Evolutionary conservation across 805 yeast species (phyloP), one percentile per base, ranked within the genome.

Genomic region (Cyberlindnera meyerae): DNA sequence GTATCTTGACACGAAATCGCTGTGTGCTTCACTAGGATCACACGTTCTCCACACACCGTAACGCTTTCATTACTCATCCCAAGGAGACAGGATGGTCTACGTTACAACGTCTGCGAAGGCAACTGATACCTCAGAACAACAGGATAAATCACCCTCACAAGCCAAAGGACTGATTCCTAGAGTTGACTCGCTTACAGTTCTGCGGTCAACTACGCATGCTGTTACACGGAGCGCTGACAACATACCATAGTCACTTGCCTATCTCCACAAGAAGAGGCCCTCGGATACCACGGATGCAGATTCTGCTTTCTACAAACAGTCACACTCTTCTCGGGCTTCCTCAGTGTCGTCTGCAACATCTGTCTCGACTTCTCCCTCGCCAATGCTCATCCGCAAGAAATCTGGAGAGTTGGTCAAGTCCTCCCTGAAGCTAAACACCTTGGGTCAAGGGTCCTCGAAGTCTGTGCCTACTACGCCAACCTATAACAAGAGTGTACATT

Each of bases 341-440:
- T 20, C 22, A 7, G 9, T 20, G 22, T 20, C 34, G 25, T 31
- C 40, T 20, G 14, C 31, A 3, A 18, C 22, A 4, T 13, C 42
- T 8, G 13, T 14, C 16, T 28, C 43, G 18, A n/a, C 39, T 13
- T 9, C 18, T 14, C 30, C 43, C 1, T 29, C 43, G 13, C 16
- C 16, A 5, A 3, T 18, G 4, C 60, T 84, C 36, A 73, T 86
- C 4, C 77, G 94, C 33, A 89, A 88, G 58, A 88, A 88, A 58
- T 76, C 87, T 1, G 96, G 95, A n/a, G 96, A 87, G 54, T 63
- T 83, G 29, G 82, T 86, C 30, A 84, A 84, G 54, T 76, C 89
- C 3, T 79, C 85, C 11, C 65, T 86, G 38, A 82, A 80, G 52
- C 34, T 67, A 16, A 58, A 58, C 34, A 49, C 60, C 14, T 49